Evolutionary conservation across 805 yeast genomes (phyloP).

Genomic region (Jamesozyma gamospora): DNA sequence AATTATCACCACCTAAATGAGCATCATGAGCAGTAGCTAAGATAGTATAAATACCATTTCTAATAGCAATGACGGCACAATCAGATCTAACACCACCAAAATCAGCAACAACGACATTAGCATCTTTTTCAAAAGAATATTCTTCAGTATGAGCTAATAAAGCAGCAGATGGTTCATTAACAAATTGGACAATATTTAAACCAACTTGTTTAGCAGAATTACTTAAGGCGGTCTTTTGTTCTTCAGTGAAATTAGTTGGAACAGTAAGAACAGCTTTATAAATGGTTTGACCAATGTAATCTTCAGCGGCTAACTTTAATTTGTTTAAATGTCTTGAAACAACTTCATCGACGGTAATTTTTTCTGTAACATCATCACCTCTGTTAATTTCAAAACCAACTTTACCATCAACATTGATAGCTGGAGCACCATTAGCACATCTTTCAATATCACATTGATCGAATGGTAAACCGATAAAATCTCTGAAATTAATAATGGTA

Average conservation of each 20-base stretch:
- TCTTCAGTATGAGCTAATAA: conserved; percentile 64
- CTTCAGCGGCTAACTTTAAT: conserved; percentile 82
- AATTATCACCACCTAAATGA: conserved; percentile 77
- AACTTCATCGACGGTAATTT: conserved; percentile 64
- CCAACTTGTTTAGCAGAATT: conserved; percentile 62
- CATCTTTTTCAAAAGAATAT: conserved; percentile 32
- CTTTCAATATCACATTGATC: conserved; percentile 58
- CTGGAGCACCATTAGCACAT: conserved; percentile 45
- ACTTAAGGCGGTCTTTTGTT: conserved; percentile 56
- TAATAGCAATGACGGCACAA: conserved; percentile 83
- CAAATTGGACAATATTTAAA: conserved; percentile 71
- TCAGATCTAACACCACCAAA: conserved; percentile 95
- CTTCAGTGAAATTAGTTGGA: conserved; percentile 76
- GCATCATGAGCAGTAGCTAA: conserved; percentile 76
- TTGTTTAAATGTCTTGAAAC: conserved; percentile 75
- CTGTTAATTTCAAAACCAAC: conserved; percentile 53
- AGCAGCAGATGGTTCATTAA: conserved; percentile 89
- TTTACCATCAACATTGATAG: conserved; percentile 40
- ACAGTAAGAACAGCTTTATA: conserved; percentile 82
- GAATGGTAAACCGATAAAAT: conserved; percentile 71
- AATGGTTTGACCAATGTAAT: conserved; percentile 71
- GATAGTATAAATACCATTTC: conserved; percentile 89
- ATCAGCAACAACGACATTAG: conserved; percentile 69
- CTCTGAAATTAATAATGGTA: conserved; percentile 89
- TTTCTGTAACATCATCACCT: conserved; percentile 41